Base-by-base conservation (phyloP, 2,329 filamentous ascomycete species). In the Xylariaceae sp. region DNA sequence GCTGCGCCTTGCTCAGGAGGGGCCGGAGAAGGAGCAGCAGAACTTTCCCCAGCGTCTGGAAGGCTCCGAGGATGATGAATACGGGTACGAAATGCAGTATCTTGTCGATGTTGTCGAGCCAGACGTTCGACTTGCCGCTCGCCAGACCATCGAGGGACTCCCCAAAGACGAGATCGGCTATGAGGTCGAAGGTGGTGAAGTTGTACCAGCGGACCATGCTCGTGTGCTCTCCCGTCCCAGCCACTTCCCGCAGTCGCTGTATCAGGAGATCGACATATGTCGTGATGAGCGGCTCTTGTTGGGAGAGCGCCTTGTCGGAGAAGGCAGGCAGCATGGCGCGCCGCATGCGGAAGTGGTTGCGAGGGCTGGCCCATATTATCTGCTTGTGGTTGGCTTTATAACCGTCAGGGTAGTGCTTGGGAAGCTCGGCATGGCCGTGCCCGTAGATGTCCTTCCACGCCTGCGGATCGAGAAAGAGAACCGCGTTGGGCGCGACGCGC, bases 251-350 rank as follows among this genome's bases (percentile, higher is more conserved):
- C 8, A 63, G 36, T 19, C 51, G 46, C 12, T 53, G 36, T 1
- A 64, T 32, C 15, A 65, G 49, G 17, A 54, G 18, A 40, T 61
- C 52, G 13, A 58, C 50, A 51, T 54, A 63, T 7, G 44, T 41
- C 7, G 44, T 50, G 5, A 63, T 51, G 4, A 61, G 53, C 8
- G 48, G 49, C 40, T 64, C 62, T 36, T 65, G 61, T 16, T 60
- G 59, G 13, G 43, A 18, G 13, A 64, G 38, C 1, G 60, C 56
- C 31, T 55, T 58, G 11, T 52, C 52, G 5, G 60, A 62, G 50
- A 76, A 74, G 0, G 69, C 72, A 40, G 72, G 68, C 15, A 66
- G 64, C 21, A 76, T 60, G 2, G 70, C 67, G 11, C 68, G 57
- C 6, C 71, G 58, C 50, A 71, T 70, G 17, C 69, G 64, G 9